Evolutionary conservation across 768 basidiomycete genomes (phyloP).

Genomic region (Tylopilus plumbeoviolaceoides): DNA sequence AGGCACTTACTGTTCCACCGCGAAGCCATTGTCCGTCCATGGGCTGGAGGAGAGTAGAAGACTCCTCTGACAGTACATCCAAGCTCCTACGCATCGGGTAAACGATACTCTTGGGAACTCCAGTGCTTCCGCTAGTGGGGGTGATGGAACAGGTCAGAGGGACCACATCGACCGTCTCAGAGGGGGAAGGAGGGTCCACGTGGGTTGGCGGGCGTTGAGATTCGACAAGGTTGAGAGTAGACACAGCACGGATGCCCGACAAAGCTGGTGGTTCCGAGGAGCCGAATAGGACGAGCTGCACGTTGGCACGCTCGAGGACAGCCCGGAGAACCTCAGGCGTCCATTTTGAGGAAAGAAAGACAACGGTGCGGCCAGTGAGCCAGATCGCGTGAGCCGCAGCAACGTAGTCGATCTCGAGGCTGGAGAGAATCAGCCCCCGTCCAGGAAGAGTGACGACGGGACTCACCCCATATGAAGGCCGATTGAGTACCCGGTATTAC

Average conservation of each 20-base stretch:
- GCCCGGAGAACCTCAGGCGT: slow-evolving; percentile 23
- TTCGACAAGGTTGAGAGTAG: slow-evolving; percentile 17
- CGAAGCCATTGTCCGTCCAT: slow-evolving; percentile 32
- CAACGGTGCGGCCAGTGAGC: slow-evolving; percentile 24
- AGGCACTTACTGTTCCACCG: slow-evolving; percentile 26
- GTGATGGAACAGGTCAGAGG: slow-evolving; percentile 27
- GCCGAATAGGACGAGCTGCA: slow-evolving; percentile 22
- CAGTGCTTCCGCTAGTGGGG: slow-evolving; percentile 30
- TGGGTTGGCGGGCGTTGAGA: slow-evolving; percentile 6
- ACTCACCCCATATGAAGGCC: slow-evolving; percentile 27
- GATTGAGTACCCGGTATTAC: slow-evolving; percentile 15
- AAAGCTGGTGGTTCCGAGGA: slow-evolving; percentile 10
- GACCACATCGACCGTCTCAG: slow-evolving; percentile 17
- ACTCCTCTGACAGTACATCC: slow-evolving; percentile 25
- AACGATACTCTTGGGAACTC: slow-evolving; percentile 30
- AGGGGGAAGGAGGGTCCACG: slow-evolving; percentile 12
- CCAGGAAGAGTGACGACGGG: background rate
- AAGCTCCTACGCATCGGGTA: slow-evolving; percentile 28
- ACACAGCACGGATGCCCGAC: slow-evolving; percentile 11
- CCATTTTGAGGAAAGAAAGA: slow-evolving; percentile 31
- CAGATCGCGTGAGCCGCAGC: slow-evolving; percentile 30
- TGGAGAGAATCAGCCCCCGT: background rate
- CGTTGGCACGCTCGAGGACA: slow-evolving; percentile 21
- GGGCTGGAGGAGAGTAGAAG: slow-evolving; percentile 25
- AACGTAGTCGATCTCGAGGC: slow-evolving; percentile 29